Evolutionary conservation across 192 early-diverging fungal species (phyloP).

Genomic region (Geranomyces variabilis): DNA sequence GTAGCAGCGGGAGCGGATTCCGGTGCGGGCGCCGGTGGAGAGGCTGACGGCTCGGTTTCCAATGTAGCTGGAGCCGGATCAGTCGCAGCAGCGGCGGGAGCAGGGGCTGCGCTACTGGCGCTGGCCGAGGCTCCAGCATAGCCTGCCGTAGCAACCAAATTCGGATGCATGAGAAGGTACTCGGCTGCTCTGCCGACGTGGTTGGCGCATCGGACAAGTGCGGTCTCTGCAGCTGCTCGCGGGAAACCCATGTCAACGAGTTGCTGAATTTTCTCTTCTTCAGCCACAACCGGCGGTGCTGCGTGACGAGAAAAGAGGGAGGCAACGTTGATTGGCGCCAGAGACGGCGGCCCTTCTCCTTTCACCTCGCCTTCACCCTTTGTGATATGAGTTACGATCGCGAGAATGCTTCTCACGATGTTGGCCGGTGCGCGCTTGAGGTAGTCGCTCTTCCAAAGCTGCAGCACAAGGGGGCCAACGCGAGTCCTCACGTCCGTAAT

Average conservation of each 20-base stretch:
- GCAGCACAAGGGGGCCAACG: conserved; percentile 61
- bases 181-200: conserved; percentile 82
- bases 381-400: conserved; percentile 67
- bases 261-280: conserved; percentile 67
- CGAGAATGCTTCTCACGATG: conserved; percentile 63
- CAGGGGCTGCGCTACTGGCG: conserved; percentile 30
- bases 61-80: conserved; percentile 7
- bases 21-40: not conserved
- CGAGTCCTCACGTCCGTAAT: conserved; percentile 64
- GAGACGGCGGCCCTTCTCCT: conserved; percentile 22
- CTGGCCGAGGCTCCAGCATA: conserved; percentile 41
- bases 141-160: conserved; percentile 50
- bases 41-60: not conserved
- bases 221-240: conserved; percentile 72
- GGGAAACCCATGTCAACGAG: conserved; percentile 90
- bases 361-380: conserved; percentile 72
- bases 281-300: conserved; percentile 52
- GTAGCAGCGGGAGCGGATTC: not conserved
- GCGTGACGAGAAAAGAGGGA: conserved; percentile 27
- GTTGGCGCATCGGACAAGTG: conserved; percentile 75
- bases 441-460: conserved; percentile 67
- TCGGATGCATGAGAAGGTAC: conserved; percentile 77
- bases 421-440: conserved; percentile 55
- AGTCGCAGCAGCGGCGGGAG: conserved; percentile 25
- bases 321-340: conserved; percentile 13